Evolutionary conservation across 2,329 filamentous ascomycete species (phyloP), one percentile per base, ranked within the genome.

Genomic region (Sarocladium strictum): DNA sequence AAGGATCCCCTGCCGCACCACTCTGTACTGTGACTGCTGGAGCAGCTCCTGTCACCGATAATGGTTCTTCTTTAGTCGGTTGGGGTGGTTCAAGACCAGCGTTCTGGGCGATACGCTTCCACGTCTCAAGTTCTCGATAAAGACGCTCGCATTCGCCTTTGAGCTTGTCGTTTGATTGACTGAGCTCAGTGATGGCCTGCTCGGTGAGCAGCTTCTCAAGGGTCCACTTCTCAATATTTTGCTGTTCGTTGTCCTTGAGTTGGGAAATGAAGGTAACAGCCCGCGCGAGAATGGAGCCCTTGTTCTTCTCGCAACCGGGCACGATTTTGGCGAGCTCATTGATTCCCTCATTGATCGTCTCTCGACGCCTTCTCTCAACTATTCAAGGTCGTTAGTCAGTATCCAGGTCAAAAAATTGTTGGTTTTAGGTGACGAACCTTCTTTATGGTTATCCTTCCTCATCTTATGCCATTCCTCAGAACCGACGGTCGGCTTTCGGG

Each of bases 341-440:
- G 63, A 99, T 99, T 51, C 94, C 94, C 72, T 99, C 94, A 61
- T 99, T 99, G 69, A 99, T 99, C 0, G 94, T 97, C 72, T 99
- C 94, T 59, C 94, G 89, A 43, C 94, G 90, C 56, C 94, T 90
- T 57, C 94, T 90, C 73, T 99, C 94, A 58, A 99, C 94, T 97
- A 54, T 14, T 38, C 17, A 33, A 29, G 9, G 4, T 11, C 17
- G 17, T 43, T 43, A 50, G 23, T 23, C 35, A 24, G 32, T 17
- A 24, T 4, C 19, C 15, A 41, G 26, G 24, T 6, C 6, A 11
- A 5, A 11, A 38, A n/a, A 11, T 21, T 4, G 3, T 15, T 21
- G 17, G 11, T 11, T n/a, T 19, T 4, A 23, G 9, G 27, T 1
- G 33, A 68, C 81, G 65, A 73, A 94, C 93, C 94, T 79, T 97